Evolutionary conservation across 2,329 filamentous ascomycete species (phyloP), one percentile per base, ranked within the genome.

Genomic region (Colletotrichum phormii): DNA sequence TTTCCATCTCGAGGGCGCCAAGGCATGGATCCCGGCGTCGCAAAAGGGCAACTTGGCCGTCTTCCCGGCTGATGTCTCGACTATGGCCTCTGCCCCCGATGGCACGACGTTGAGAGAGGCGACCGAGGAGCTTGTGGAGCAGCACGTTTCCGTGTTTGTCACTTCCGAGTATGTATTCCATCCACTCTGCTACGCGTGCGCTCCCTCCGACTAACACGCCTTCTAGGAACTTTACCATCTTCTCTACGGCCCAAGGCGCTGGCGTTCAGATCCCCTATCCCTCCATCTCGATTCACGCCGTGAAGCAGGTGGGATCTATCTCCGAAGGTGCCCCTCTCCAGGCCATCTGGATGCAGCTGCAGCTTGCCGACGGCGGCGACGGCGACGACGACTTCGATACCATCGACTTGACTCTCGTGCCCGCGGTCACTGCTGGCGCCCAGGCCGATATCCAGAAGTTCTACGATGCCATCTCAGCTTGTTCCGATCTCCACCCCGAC

Each of bases 401-500:
- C 9, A 84, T 94, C 61, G 92, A 95, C 76, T 82, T 95, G 60
- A 93, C 90, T 5, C 83, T 95, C 51, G 84, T 92, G 18, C 92
- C 92, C 2, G 82, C 77, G 22, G 67, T 70, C 29, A 46, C 79
- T 15, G 72, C 76, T 8, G 75, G 72, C 78, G 18, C 66, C 77
- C n/a, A 77, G 76, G 66, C 35, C 74, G 57, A 75, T 78, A 64
- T 78, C 80, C 5, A 84, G 24, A 84, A 87, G 65, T 86, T 94
- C 37, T 95, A 91, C 82, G 87, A 89, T 22, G 93, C 94, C 49
- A 90, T 95, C 74, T 91, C 93, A 1, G 88, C 88, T 26, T 95
- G 94, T 82, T 93, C 93, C 4, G 92, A 95, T 77, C 84, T 95
- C 15, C 91, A 95, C 78, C 93, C 93, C 0, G 93, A 95, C 76